These are phyloP conservation scores for Hymenotorrendiella dingleyae DNA, from an alignment of 2,329 filamentous ascomycete species.

Conservation along the genomic window DNA sequence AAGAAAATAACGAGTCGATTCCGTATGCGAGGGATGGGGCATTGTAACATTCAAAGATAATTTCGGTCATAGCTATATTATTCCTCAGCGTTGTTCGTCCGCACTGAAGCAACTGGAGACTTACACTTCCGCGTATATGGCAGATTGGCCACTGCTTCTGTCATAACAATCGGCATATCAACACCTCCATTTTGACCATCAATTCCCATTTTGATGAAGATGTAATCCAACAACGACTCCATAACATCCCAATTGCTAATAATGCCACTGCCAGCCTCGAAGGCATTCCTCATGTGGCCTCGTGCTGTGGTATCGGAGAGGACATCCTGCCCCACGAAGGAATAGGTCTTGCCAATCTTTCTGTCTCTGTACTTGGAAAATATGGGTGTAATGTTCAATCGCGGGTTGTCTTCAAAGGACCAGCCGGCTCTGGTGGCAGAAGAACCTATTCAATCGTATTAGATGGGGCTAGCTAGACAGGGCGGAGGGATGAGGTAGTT, in stretches of 20 bases:
- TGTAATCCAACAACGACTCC: conserved; percentile 89
- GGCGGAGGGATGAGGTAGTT: conserved; percentile 17
- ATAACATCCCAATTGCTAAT: conserved; percentile 98
- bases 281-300: conserved; percentile 84
- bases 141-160: conserved; percentile 87
- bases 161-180: conserved; percentile 88
- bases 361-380: conserved; percentile 95
- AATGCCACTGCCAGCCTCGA: conserved; percentile 84
- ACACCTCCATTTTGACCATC: conserved; percentile 69
- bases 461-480: conserved; percentile 11
- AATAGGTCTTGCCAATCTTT: conserved; percentile 86
- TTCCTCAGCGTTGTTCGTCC: not conserved
- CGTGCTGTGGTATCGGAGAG: conserved; percentile 91
- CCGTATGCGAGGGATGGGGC: conserved; percentile 88
- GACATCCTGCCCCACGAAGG: conserved; percentile 86
- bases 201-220: conserved; percentile 89
- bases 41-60: conserved; percentile 92
- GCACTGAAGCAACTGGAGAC: conserved; percentile 28
- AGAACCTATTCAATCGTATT: conserved; percentile 54
- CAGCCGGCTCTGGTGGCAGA: conserved; percentile 87
- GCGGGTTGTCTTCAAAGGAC: conserved; percentile 84
- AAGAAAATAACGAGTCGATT: conserved; percentile 95
- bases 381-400: conserved; percentile 76
- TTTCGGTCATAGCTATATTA: conserved; percentile 82
- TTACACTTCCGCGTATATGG: conserved; percentile 82